A percentile compares a stretch with the other conserved stretches of the same genome.
Evolutionary conservation across 176 grass and related monocot genomes (phyloP).

Genomic region (Zea luxurians): DNA sequence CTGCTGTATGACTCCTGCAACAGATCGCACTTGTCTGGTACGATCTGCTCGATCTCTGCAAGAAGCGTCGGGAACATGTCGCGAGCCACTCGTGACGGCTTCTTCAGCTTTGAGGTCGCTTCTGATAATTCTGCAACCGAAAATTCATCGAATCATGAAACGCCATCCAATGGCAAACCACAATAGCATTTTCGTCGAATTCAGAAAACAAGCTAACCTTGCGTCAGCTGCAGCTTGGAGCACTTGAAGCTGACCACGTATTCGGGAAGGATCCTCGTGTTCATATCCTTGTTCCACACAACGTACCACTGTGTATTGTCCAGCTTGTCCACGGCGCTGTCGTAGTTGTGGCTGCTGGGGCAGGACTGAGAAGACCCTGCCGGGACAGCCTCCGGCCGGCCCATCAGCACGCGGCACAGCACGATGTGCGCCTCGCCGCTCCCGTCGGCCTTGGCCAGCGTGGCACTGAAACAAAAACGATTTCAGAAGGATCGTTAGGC

Average conservation of each 20-base stretch:
- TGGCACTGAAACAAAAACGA: constrained; percentile 44
- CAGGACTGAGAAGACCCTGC: constrained; percentile 54
- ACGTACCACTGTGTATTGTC: constrained; percentile 69
- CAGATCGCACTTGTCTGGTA: constrained; percentile 35
- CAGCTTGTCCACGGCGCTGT: constrained; percentile 69
- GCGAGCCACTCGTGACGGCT: constrained; percentile 23
- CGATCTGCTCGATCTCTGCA: constrained; percentile 44
- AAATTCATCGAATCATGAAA: neutral
- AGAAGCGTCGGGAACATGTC: constrained; percentile 62
- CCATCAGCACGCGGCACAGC: constrained; percentile 77
- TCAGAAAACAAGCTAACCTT: constrained; percentile 16
- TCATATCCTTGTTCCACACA: constrained; percentile 76
- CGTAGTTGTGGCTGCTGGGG: constrained; percentile 58
- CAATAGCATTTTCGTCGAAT: neutral
- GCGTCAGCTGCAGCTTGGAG: constrained; percentile 23
- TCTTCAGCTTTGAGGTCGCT: constrained; percentile 33
- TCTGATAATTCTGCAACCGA: constrained; percentile 43
- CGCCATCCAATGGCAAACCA: neutral
- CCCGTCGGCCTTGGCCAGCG: constrained; percentile 55
- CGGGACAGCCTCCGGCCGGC: constrained; percentile 55
- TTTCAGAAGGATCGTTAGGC: constrained; percentile 10
- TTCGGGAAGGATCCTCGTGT: constrained; percentile 75
- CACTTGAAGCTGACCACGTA: constrained; percentile 82
- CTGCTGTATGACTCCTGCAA: constrained; percentile 45
- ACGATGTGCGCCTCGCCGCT: constrained; percentile 70